Conservation (phyloP, 305 asterid genomes). For the Solanum aculeatissimum region DNA sequence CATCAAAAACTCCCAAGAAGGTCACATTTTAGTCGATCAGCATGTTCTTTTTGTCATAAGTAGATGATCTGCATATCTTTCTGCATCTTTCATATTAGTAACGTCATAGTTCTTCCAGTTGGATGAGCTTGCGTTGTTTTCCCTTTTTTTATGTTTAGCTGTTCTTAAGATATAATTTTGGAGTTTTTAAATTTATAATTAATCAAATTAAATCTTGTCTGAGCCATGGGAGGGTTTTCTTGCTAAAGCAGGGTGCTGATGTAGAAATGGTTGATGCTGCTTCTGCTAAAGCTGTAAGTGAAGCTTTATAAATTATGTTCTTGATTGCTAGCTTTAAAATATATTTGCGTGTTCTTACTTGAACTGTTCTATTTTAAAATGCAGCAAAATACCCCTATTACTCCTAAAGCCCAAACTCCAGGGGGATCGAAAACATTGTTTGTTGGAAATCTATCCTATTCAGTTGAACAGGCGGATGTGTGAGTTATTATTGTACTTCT, state of each 20-base stretch:
- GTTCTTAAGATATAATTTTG: background rate
- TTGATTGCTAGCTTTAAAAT: background rate
- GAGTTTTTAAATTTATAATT: background rate
- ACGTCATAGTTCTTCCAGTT: background rate
- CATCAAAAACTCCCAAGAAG: conserved; percentile 29
- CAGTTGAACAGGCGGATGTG: conserved; percentile 52
- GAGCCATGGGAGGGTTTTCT: background rate
- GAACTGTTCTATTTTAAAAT: background rate
- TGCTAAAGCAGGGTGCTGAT: conserved; percentile 22
- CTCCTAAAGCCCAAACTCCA: conserved; percentile 25
- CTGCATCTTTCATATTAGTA: background rate
- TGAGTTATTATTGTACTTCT: conserved; percentile 21
- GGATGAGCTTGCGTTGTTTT: background rate
- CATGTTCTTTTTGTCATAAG: background rate
- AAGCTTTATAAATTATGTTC: background rate
- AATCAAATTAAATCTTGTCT: background rate
- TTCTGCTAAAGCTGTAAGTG: conserved; percentile 23
- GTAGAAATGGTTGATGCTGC: conserved; percentile 30
- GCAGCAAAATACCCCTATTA: conserved; percentile 26
- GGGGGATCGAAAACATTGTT: conserved; percentile 48
- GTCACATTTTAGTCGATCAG: background rate
- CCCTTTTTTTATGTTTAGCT: background rate
- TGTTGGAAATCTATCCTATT: conserved; percentile 70
- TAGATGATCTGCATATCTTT: background rate
- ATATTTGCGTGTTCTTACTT: background rate